Base-by-base conservation (phyloP, 2,329 filamentous ascomycete species). In the Scopulariopsis brevicaulis region DNA sequence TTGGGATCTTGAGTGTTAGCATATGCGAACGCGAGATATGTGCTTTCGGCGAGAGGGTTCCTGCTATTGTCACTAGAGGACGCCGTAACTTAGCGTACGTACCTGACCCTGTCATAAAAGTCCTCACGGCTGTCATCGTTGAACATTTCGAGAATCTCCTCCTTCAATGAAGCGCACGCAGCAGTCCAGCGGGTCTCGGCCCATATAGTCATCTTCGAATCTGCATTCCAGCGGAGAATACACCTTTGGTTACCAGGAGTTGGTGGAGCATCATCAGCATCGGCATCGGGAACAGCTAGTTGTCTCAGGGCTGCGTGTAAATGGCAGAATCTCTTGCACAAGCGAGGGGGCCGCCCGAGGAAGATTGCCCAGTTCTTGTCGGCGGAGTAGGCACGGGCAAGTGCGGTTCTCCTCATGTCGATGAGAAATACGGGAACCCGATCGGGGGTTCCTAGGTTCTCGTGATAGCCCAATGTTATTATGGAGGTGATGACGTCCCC, bases 331-430 rank as follows among this genome's bases (percentile, higher is more conserved):
- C 70, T 68, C 43, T 70, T 67, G n/a, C 69, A 69, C 46, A 79
- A 72, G 2, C 76, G 68, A 3, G 75, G 74, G 4, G 77, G 77
- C 2, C 77, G 69, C 4, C 77, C 77, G n/a, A 78, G 70, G 56
- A 79, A 79, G 1, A 77, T 73, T 1, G 75, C 71, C 8, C 78
- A 64, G 43, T 69, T 73, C 58, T 77, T 79, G 59, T 78, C 77
- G 6, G 70, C 70, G 15, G 71, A 71, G 58, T 76, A 79, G 6
- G 70, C 68, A 2, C 70, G 67, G 7, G 71, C 71, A 59, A 77
- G 76, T 8, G 70, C 70, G 7, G 66, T 64, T 58, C 68, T 68
- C 25, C 74, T 67, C 59, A 77, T 68, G 54, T 74, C 67, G 0
- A 63, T 65, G 2, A 77, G 64, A 22, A 75, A 77, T 5, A 64